Base-by-base conservation (phyloP, 2,329 filamentous ascomycete species). In the Colletotrichum theobromicola region DNA sequence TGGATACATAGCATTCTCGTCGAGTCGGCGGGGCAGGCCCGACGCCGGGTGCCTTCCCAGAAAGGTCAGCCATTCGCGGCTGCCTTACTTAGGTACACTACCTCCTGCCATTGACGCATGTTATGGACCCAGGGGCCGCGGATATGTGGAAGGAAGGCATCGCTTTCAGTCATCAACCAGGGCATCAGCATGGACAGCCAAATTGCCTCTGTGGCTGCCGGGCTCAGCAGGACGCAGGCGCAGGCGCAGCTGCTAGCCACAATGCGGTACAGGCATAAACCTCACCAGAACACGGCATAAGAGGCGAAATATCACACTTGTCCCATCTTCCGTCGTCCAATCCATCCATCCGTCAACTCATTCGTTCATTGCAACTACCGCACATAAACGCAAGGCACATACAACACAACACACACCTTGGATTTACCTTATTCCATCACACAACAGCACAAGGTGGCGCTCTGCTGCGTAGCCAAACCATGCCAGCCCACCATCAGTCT, bases 271-370 rank as follows among this genome's bases (percentile, higher is more conserved):
- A 46, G n/a, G 61, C 61, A 64, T 64, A 64, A 46, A 26, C 34
- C 61, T 24, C 37, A 16, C 24, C 24, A 30, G 18, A 16, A 15
- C 24, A 15, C 37, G 10, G 61, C 37, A 50, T 46, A 28, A 62
- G 32, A 42, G 60, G 60, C 60, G 34, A 62, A 67, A 26, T 67
- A 71, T 67, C 12, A 58, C 8, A 58, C 37, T 63, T 72, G 72
- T 75, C 72, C 72, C 72, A 75, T 75, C 72, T 75, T 50, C 18
- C 57, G 50, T 58, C 72, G 35, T 75, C 72, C 63, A 55, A 72
- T 75, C 42, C 62, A 37, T 30, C 37, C 32, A 50, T 67, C 63
- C 28, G 28, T 66, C 69, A 65, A 67, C 46, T 42, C 57, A 62
- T 58, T 71, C 72, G 30, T 60, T 37, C 46, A 28, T 37, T 24